phyloP scores from a whole-genome alignment of 257 asterid genomes.

The Salvia hispanica region DNA sequence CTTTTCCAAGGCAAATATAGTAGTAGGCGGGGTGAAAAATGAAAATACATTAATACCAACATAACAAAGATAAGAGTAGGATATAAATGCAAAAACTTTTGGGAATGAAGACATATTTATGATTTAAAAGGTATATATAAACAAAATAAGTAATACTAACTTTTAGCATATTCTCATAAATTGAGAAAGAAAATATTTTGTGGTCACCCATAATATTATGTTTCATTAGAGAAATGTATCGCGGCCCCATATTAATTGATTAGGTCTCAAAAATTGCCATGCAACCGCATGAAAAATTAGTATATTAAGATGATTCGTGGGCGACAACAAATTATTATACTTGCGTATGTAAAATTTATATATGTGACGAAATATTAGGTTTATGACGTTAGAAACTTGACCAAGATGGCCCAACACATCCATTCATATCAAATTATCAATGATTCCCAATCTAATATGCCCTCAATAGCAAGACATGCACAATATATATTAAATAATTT shows the following conservation, averaged over 20 bases:
- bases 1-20: too few species aligned
- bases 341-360: not conserved
- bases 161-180: too few species aligned
- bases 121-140: too few species aligned
- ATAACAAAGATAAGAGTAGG: too few species aligned
- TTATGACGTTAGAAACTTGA: not conserved
- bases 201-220: too few species aligned
- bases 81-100: too few species aligned
- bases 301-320: not conserved
- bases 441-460: not conserved
- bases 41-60: too few species aligned
- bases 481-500: not conserved
- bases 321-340: not conserved
- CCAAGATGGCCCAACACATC: not conserved
- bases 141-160: too few species aligned
- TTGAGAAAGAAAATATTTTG: too few species aligned
- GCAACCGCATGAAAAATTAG: not conserved
- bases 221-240: too few species aligned
- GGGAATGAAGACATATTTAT: too few species aligned
- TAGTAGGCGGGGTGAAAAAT: too few species aligned
- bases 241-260: not conserved
- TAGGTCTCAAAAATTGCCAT: not conserved
- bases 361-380: not conserved
- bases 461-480: constrained; percentile 5
- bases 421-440: not conserved